Evolutionary conservation across 2,329 filamentous ascomycete genomes (phyloP).

Genomic region (Diplodia seriata): DNA sequence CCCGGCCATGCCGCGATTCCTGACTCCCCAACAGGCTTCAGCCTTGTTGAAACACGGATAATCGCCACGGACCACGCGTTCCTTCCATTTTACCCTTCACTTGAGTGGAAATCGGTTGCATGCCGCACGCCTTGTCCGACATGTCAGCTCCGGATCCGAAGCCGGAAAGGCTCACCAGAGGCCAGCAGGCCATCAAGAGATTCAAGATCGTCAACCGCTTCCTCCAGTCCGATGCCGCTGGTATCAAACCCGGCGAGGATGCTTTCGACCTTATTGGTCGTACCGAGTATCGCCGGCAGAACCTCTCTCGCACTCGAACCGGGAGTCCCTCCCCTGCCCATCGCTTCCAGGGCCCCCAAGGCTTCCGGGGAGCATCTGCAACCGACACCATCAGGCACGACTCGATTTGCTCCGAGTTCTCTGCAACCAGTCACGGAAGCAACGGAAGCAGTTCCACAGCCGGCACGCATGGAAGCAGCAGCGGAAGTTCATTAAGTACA

Average conservation of each 20-base stretch:
- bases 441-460: not conserved
- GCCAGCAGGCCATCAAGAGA: not conserved
- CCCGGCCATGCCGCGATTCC: not conserved
- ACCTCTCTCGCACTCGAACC: not conserved
- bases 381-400: not conserved
- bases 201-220: constrained; percentile 13
- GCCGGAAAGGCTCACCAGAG: no score
- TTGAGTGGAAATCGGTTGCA: not conserved
- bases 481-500: not conserved
- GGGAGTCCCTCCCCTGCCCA: not conserved
- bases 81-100: not conserved
- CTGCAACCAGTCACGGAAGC: not conserved
- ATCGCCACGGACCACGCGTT: not conserved
- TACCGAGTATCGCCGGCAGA: not conserved
- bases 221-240: not conserved
- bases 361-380: not conserved
- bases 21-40: not conserved
- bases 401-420: not conserved
- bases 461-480: not conserved
- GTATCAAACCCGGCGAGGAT: constrained; percentile 18
- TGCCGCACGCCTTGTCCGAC: constrained; percentile 6
- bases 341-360: not conserved
- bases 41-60: not conserved
- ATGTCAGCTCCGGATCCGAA: not conserved
- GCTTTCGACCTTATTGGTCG: not conserved